Conservation (phyloP, 495 filamentous ascomycete genomes). For the Cryomyces antarcticus region DNA sequence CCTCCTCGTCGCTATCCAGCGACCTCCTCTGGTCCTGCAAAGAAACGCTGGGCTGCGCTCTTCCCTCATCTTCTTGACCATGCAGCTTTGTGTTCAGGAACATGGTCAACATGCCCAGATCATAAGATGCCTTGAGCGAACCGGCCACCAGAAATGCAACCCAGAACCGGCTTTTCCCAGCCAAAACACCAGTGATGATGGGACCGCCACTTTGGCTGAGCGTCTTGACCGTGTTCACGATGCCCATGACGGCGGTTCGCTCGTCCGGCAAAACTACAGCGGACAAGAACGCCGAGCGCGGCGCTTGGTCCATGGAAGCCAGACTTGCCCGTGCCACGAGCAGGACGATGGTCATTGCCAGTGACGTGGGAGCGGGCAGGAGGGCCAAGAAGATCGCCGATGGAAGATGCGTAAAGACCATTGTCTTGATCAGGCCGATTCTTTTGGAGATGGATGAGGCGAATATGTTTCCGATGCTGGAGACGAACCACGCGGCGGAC, state of each 20-base stretch:
- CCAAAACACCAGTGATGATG: slow-evolving; percentile 46
- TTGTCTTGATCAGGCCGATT: slow-evolving; percentile 65
- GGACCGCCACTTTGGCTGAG: slow-evolving; percentile 31
- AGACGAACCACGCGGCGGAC: slow-evolving; percentile 41
- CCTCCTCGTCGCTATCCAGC: no score
- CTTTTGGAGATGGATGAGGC: slow-evolving; percentile 54
- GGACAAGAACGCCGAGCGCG: slow-evolving; percentile 60
- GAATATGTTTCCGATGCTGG: slow-evolving; percentile 47
- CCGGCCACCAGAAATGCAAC: slow-evolving; percentile 55
- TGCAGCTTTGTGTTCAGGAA: slow-evolving; percentile 18
- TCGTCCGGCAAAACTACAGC: slow-evolving; percentile 49
- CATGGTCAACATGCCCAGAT: slow-evolving; percentile 49
- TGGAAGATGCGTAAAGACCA: slow-evolving; percentile 74
- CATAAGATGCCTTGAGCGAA: slow-evolving; percentile 46
- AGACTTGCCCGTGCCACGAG: slow-evolving; percentile 38
- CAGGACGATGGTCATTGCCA: slow-evolving; percentile 42
- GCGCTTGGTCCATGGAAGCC: slow-evolving; percentile 67
- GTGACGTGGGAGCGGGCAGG: slow-evolving; percentile 38
- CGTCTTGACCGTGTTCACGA: slow-evolving; percentile 16
- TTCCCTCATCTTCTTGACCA: no score
- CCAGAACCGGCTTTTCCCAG: slow-evolving; percentile 40
- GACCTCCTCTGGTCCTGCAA: no score
- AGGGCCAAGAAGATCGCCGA: slow-evolving; percentile 51
- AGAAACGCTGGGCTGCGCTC: no score
- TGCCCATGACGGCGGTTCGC: slow-evolving; percentile 41